These are phyloP conservation scores for Coniochaeta prunicola DNA, from an alignment of 2,329 filamentous ascomycete genomes.

Conservation along the genomic window DNA sequence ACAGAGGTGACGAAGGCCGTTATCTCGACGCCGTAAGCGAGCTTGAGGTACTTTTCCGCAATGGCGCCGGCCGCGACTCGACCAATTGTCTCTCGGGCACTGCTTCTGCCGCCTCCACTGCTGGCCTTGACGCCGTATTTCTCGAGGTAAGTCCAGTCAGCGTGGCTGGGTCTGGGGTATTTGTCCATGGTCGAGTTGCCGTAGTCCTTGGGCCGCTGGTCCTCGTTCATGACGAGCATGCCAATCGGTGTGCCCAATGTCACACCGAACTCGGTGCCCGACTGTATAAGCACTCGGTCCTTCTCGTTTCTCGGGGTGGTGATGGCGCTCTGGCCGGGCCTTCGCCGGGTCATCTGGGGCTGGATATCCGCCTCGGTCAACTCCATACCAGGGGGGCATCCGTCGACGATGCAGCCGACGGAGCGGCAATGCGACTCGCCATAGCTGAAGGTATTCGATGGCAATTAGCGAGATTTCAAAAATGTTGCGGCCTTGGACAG, in stretches of 20 bases:
- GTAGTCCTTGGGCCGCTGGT: slow-evolving; percentile 90
- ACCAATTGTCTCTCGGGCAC: slow-evolving; percentile 91
- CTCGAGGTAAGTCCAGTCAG: slow-evolving; percentile 94
- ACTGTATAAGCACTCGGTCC: slow-evolving; percentile 86
- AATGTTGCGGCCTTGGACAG: background rate
- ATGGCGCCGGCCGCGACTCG: slow-evolving; percentile 88
- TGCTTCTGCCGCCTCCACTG: slow-evolving; percentile 82
- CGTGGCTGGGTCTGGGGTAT: slow-evolving; percentile 86
- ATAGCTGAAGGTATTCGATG: slow-evolving; percentile 25
- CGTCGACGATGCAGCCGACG: slow-evolving; percentile 92
- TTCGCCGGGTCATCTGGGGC: slow-evolving; percentile 79
- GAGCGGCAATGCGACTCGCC: slow-evolving; percentile 70
- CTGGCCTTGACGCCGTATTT: slow-evolving; percentile 95
- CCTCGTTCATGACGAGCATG: slow-evolving; percentile 83
- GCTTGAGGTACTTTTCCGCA: slow-evolving; percentile 81
- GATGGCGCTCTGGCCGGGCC: slow-evolving; percentile 82
- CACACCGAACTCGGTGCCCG: slow-evolving; percentile 81
- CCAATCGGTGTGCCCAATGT: slow-evolving; percentile 88
- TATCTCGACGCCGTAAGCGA: slow-evolving; percentile 82
- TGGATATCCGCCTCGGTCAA: slow-evolving; percentile 86
- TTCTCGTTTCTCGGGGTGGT: slow-evolving; percentile 92
- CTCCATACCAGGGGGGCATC: slow-evolving; percentile 78
- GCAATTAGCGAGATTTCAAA: background rate
- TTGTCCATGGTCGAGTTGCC: slow-evolving; percentile 81
- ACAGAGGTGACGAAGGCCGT: slow-evolving; percentile 85